Percentiles rank a stretch among this genome's conserved stretches.
Conservation (phyloP, 768 basidiomycete genomes). For the Wakefieldia striispora region DNA sequence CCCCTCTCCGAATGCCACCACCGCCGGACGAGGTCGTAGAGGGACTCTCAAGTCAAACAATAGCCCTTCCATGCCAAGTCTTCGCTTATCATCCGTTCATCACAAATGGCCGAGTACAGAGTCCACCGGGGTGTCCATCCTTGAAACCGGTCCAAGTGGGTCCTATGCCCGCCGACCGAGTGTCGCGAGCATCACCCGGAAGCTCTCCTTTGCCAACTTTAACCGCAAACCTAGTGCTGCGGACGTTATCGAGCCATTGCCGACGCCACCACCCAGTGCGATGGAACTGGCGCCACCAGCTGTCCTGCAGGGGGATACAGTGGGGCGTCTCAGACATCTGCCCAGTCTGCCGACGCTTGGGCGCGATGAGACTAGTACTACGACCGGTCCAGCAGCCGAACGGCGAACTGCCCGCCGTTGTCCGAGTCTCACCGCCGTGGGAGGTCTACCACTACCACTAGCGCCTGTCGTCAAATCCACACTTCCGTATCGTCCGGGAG, state of each 20-base stretch:
- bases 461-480: conserved; percentile 1
- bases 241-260: conserved; percentile 21
- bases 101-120: conserved; percentile 24
- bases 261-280: conserved; percentile 16
- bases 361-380: neutral
- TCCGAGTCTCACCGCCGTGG: conserved; percentile 12
- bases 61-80: conserved; percentile 21
- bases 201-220: conserved; percentile 30
- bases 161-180: conserved; percentile 22
- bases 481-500: conserved; percentile 4
- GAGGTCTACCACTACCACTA: neutral
- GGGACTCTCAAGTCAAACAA: conserved; percentile 10
- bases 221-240: conserved; percentile 23
- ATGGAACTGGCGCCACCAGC: conserved; percentile 20
- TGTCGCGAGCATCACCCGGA: conserved; percentile 32
- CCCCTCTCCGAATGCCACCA: conserved; percentile 7
- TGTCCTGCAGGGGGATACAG: conserved; percentile 8
- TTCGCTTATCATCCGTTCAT: conserved; percentile 14
- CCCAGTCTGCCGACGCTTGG: conserved; percentile 24
- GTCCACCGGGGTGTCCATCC: conserved; percentile 4
- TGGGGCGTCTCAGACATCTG: conserved; percentile 20
- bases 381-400: neutral
- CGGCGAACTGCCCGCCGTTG: conserved; percentile 8
- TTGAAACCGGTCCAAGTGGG: conserved; percentile 8
- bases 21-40: conserved; percentile 6